Percentiles rank a stretch among this genome's conserved stretches.
Conservation (phyloP, 352 stramenopile genomes). For the Pythium insidiosum region DNA sequence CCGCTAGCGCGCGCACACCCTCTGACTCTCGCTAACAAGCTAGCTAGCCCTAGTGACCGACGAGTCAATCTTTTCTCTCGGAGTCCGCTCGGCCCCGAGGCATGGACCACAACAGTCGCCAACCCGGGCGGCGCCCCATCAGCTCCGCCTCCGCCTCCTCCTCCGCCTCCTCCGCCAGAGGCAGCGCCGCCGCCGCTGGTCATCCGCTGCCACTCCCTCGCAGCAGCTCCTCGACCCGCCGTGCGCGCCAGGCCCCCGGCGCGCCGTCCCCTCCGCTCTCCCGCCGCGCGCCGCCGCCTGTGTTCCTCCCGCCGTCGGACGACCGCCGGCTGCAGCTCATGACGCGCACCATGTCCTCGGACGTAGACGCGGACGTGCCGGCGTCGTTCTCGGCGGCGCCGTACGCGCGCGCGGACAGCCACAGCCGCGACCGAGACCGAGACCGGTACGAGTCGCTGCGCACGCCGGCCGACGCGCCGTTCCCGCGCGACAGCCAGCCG, state of each 20-base stretch:
- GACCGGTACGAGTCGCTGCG: conserved; percentile 10
- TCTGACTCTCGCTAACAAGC: no score
- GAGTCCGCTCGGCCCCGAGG: no score
- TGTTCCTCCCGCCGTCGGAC: conserved; percentile 13
- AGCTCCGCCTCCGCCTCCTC: no score
- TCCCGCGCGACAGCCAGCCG: conserved; percentile 15
- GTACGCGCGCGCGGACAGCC: background rate
- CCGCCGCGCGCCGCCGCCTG: conserved; percentile 5
- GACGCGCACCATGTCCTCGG: no score
- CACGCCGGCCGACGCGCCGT: conserved; percentile 9
- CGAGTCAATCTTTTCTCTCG: no score
- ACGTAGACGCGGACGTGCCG: no score
- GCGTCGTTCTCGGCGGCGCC: background rate
- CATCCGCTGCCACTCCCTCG: background rate
- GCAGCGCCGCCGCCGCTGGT: no score
- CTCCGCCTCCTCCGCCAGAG: no score
- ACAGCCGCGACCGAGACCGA: background rate
- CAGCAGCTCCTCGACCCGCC: background rate
- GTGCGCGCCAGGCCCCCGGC: background rate
- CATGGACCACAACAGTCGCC: no score
- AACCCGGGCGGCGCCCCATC: no score
- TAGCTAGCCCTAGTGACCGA: no score
- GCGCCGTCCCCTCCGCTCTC: background rate
- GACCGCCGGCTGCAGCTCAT: conserved; percentile 11
- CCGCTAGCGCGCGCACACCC: no score